phyloP scores from a whole-genome alignment of 1,284 basidiomycete species.

The Rhodotorula sp. region DNA sequence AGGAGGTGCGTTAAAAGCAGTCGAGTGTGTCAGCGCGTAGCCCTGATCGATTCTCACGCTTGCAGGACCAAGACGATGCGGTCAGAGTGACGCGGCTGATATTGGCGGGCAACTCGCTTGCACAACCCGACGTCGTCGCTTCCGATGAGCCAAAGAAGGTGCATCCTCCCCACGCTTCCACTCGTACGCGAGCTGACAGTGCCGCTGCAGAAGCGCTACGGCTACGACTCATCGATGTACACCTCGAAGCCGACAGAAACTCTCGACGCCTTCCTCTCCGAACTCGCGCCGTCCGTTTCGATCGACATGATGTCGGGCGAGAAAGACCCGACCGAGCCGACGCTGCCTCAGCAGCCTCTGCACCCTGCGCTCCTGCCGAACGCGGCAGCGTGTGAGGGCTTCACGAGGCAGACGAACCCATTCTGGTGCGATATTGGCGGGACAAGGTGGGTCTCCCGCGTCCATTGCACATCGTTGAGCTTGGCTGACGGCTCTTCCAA shows the following conservation, averaged over 20 bases:
- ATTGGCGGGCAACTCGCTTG: conserved; percentile 81
- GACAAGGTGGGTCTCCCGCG: conserved; percentile 4
- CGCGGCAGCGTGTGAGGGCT: conserved; percentile 61
- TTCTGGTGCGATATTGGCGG: conserved; percentile 65
- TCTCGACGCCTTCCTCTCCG: conserved; percentile 69
- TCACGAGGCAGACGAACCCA: conserved; percentile 85
- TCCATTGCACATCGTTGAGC: neutral
- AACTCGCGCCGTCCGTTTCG: conserved; percentile 69
- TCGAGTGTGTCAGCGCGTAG: no score
- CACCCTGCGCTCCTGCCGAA: conserved; percentile 87
- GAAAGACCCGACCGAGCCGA: conserved; percentile 79
- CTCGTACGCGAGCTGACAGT: neutral
- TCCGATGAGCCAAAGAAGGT: conserved; percentile 55
- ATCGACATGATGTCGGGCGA: conserved; percentile 82
- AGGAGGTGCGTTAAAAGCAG: conserved; percentile 49
- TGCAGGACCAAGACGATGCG: conserved; percentile 63
- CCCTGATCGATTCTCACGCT: rapidly evolving
- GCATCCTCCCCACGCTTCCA: neutral
- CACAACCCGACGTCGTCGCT: conserved; percentile 55
- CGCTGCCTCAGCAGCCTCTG: conserved; percentile 90
- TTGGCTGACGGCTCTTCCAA: no score
- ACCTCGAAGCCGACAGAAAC: conserved; percentile 70
- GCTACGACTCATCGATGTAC: conserved; percentile 63
- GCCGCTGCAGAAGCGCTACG: conserved; percentile 55
- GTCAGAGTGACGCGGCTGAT: conserved; percentile 75